A percentile compares a stretch with the other conserved stretches of the same genome.
Conservation (phyloP, 2,329 filamentous ascomycete genomes). For the Trichoderma aggressivum region DNA sequence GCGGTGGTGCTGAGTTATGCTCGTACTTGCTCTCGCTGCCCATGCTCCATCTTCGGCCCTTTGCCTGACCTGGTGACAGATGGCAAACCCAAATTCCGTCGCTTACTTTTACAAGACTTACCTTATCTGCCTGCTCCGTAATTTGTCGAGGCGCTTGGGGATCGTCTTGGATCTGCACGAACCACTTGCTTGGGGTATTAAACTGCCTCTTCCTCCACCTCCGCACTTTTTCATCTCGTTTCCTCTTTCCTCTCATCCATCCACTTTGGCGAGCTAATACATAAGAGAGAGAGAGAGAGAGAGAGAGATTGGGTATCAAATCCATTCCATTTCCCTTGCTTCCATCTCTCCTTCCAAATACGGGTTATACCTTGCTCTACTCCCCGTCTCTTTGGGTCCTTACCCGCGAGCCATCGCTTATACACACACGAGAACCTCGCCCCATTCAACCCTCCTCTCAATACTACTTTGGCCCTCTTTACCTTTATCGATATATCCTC, state of each 20-base stretch:
- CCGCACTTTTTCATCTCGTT: slow-evolving; percentile 8
- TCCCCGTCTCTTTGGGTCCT: background rate
- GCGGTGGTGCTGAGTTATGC: background rate
- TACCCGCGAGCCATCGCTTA: background rate
- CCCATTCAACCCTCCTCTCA: background rate
- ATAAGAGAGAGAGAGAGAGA: background rate
- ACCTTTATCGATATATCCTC: background rate
- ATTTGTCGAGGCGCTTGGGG: background rate
- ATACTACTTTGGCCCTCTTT: background rate
- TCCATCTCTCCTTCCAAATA: background rate
- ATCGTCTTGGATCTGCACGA: slow-evolving; percentile 12
- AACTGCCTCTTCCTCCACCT: slow-evolving; percentile 24
- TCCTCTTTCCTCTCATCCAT: background rate
- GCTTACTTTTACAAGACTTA: background rate
- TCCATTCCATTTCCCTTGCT: background rate
- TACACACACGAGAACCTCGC: background rate
- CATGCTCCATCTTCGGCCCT: slow-evolving; percentile 15
- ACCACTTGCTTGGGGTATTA: slow-evolving; percentile 13
- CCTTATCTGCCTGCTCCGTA: background rate
- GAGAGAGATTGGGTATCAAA: background rate
- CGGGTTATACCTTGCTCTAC: background rate
- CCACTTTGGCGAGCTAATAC: background rate
- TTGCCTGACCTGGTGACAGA: slow-evolving; percentile 1
- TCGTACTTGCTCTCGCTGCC: background rate
- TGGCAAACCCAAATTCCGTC: background rate